A percentile compares a stretch with the other conserved stretches of the same genome.
These are phyloP conservation scores for Angomonas ambiguus DNA, from an alignment of 208 protist species.

Conservation along the genomic window DNA sequence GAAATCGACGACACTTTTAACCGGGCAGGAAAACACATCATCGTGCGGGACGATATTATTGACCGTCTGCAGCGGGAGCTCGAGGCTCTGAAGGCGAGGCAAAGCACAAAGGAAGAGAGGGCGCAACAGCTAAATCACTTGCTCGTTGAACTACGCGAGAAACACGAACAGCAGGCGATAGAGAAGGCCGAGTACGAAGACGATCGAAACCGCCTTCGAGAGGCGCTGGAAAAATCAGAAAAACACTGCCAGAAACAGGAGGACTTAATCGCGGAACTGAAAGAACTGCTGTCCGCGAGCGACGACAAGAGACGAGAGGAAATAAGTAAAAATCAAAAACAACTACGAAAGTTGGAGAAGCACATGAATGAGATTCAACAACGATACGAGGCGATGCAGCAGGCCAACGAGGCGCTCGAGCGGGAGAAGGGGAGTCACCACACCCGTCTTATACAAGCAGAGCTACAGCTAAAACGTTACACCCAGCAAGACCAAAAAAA, in stretches of 20 bases:
- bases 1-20: conserved; percentile 73
- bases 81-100: conserved; percentile 18
- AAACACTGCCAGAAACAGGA: conserved; percentile 5
- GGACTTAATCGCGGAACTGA: conserved; percentile 19
- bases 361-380: conserved; percentile 20
- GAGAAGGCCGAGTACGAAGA: neutral
- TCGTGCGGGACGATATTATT: conserved; percentile 69
- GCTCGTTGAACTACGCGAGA: neutral
- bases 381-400: conserved; percentile 14
- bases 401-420: neutral
- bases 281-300: conserved; percentile 21
- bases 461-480: neutral
- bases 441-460: conserved; percentile 10
- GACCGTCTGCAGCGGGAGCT: conserved; percentile 57
- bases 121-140: conserved; percentile 1
- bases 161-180: neutral
- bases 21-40: conserved; percentile 54
- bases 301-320: conserved; percentile 15
- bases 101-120: neutral
- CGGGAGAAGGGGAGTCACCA: conserved; percentile 2
- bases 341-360: conserved; percentile 22
- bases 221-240: neutral
- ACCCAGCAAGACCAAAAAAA: neutral
- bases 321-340: conserved; percentile 22
- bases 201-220: neutral